Evolutionary conservation across 2,329 filamentous ascomycete species (phyloP), one percentile per base, ranked within the genome.

Genomic region (Dothidotthia symphoricarpi): DNA sequence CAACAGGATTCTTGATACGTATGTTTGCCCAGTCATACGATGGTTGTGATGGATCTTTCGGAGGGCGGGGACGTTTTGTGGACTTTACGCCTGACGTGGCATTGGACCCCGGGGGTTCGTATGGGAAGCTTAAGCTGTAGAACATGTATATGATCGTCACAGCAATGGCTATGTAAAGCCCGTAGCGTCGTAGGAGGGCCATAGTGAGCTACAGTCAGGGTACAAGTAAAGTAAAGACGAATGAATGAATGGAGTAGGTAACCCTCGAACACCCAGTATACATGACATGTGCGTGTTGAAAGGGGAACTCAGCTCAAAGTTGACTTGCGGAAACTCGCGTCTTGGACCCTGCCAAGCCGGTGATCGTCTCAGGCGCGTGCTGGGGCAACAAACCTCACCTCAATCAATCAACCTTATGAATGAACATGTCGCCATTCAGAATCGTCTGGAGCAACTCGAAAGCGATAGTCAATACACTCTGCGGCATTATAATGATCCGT

Each of bases 11-110:
- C 25, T 65, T 60, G n/a, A 68, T 51, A 2, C 64, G 58, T 2
- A 73, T 55, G 17, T 63, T 56, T 14, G 53, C 56, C 72, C 72
- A 75, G 24, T 68, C 50, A 42, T 69, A 59, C 2, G 46, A 49
- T 8, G 45, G 33, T 24, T 43, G 40, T 13, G 41, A 38, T 8
- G 31, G 43, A 32, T 47, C 39, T 29, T 50, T 39, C 13, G 49
- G 43, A 9, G 19, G 19, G 19, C 19, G 19, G 5, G 19, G 19
- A 22, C 19, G 19, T 22, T 22, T 22, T 22, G 5, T 22, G 5
- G 19, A 9, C 19, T 22, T 22, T 9, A 9, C 19, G 19, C 5
- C 9, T 6, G 19, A 22, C 16, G 11, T 34, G 15, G 44, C 31
- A 24, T 50, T 43, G 19, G 31, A 25, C 15, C 29, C 25, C 7